Evolutionary conservation across 2,329 filamentous ascomycete genomes (phyloP).

Genomic region (Pseudogymnoascus sp.): DNA sequence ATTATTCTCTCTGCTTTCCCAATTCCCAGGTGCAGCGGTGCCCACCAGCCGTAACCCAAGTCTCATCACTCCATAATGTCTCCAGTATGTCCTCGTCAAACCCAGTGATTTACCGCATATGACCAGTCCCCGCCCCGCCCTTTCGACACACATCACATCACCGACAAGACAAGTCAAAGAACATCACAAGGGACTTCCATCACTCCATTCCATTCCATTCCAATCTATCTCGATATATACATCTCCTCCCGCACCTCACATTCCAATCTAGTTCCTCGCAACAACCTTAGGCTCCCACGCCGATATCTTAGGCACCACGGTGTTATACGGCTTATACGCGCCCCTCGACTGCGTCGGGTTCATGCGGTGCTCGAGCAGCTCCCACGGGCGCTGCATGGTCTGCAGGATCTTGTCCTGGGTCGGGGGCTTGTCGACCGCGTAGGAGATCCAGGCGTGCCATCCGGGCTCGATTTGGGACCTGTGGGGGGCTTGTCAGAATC

Average conservation of each 20-base stretch:
- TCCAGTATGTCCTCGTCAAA: background rate
- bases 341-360: conserved; percentile 69
- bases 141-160: background rate
- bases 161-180: background rate
- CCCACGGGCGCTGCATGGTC: conserved; percentile 64
- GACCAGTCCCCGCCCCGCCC: background rate
- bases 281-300: conserved; percentile 43
- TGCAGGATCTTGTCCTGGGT: conserved; percentile 66
- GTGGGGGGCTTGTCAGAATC: background rate
- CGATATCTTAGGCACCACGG: conserved; percentile 43
- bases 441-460: conserved; percentile 98
- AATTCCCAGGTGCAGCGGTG: background rate
- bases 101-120: background rate
- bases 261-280: conserved; percentile 19
- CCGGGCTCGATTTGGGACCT: conserved; percentile 84
- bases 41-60: background rate
- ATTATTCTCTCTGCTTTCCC: background rate
- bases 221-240: conserved; percentile 23
- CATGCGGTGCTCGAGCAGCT: conserved; percentile 61
- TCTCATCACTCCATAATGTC: background rate
- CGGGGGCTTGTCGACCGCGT: conserved; percentile 82
- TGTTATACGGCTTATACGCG: conserved; percentile 77
- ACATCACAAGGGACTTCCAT: background rate
- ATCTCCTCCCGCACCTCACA: conserved; percentile 5
- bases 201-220: background rate